Conservation (phyloP, 106 monocot genomes). For the Alisma plantagoaquatica region DNA sequence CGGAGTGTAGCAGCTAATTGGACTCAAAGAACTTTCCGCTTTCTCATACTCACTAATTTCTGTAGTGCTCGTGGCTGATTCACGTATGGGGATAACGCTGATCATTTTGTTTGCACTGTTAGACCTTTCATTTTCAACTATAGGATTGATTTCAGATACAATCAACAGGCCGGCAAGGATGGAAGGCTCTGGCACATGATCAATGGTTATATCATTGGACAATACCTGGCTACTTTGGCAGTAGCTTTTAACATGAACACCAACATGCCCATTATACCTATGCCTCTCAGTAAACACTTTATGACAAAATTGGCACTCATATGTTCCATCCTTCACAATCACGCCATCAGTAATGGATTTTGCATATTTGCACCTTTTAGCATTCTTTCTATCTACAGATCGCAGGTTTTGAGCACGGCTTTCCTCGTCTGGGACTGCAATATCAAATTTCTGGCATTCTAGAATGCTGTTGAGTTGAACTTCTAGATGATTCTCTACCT, state of each 20-base stretch:
- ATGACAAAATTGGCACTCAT: slow-evolving; percentile 54
- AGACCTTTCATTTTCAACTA: too few species aligned
- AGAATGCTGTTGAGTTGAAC: slow-evolving; percentile 6
- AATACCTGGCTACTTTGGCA: slow-evolving; percentile 24
- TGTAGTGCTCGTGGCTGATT: too few species aligned
- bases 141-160: too few species aligned
- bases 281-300: slow-evolving; percentile 42
- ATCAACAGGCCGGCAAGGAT: too few species aligned
- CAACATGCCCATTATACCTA: slow-evolving; percentile 49
- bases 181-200: too few species aligned
- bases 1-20: too few species aligned
- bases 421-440: slow-evolving; percentile 24
- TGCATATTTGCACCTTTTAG: slow-evolving; percentile 40
- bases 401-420: slow-evolving; percentile 20
- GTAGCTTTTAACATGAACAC: slow-evolving; percentile 45
- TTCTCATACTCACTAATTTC: too few species aligned
- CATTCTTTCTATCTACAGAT: slow-evolving; percentile 18
- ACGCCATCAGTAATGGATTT: slow-evolving; percentile 35
- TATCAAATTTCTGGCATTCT: slow-evolving; percentile 21
- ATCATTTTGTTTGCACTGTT: too few species aligned
- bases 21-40: too few species aligned
- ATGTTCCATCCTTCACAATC: slow-evolving; percentile 53
- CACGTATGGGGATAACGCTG: too few species aligned
- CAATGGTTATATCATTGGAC: not conserved
- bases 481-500: slow-evolving; percentile 3